phyloP scores from a whole-genome alignment of 169 alveolate species.

The Toxoplasma gondii region DNA sequence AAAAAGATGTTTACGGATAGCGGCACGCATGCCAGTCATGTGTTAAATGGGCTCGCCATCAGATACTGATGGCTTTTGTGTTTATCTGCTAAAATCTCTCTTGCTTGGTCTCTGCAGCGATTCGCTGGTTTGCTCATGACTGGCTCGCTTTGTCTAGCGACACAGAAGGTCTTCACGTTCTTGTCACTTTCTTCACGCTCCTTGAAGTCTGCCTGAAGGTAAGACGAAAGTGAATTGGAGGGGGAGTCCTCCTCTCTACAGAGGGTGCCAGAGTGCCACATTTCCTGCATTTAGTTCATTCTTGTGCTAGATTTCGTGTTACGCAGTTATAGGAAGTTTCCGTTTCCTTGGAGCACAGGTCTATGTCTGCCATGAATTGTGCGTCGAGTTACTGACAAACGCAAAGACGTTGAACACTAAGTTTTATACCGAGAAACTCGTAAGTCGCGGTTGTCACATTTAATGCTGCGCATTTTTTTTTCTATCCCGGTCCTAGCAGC shows the following conservation, averaged over 20 bases:
- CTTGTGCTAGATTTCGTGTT: neutral
- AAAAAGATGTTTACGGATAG: too few relatives aligned
- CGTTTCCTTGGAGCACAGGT: too few relatives aligned
- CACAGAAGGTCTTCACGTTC: slow-evolving; percentile 56
- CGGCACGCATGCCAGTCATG: too few relatives aligned
- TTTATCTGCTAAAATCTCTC: neutral
- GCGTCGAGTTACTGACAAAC: too few relatives aligned
- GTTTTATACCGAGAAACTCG: too few relatives aligned
- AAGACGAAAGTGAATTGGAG: neutral
- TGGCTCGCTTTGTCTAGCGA: slow-evolving; percentile 63
- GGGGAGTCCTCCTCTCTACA: neutral
- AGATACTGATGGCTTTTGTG: neutral
- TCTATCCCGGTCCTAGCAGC: too few relatives aligned
- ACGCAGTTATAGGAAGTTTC: too few relatives aligned
- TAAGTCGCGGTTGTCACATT: too few relatives aligned
- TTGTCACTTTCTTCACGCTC: slow-evolving; percentile 44
- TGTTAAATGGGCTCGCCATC: too few relatives aligned
- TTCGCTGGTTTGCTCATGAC: slow-evolving; percentile 59
- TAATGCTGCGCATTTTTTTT: too few relatives aligned
- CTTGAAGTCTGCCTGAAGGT: slow-evolving; percentile 53
- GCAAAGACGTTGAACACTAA: too few relatives aligned
- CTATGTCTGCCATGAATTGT: too few relatives aligned
- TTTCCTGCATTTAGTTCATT: neutral
- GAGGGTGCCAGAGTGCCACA: neutral
- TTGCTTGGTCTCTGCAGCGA: slow-evolving; percentile 35